Base-by-base conservation (phyloP, 1,139 yeast genomes). In the Diutina scorzettiae region DNA sequence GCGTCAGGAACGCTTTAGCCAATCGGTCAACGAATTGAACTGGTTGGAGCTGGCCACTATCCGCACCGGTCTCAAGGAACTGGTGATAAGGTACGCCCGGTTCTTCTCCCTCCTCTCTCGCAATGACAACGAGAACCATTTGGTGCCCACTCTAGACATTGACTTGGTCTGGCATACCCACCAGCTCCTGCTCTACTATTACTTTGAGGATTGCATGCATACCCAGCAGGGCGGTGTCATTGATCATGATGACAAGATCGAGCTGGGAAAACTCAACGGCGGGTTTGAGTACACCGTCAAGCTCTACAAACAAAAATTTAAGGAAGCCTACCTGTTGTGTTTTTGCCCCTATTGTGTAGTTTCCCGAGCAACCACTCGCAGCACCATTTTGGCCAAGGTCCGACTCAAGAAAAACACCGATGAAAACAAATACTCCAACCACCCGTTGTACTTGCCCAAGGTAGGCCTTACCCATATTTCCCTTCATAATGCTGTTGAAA, bases 91-190 rank as follows among this genome's bases (percentile, higher is more conserved):
- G 37, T 63, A 66, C 43, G 41, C 45, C 3, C 48, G 59, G 16
- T 64, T 63, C 44, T 51, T 61, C 41, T 42, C 45, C 8, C 32
- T 64, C 19, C 43, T 63, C 27, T 46, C 43, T 7, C 42, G 31
- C 11, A 27, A 41, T 16, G 50, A 46, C 20, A 43, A 37, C n/a
- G 42, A 36, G 8, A 29, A 37, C 16, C 48, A 54, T 43, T 49
- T 58, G 19, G 62, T 65, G 1, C 70, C 71, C 0, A 62, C 70
- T 1, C 50, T 64, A 43, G 71, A 66, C 43, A 58, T 66, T 27
- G 70, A 66, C 45, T 51, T 66, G 34, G 52, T 60, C 1, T 65
- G 71, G 70, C 69, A 62, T 44, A 64, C 70, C 7, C 69, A 65
- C 45, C 67, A 61, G 44, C 50, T 65, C 25, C 49, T 54, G 3